A percentile compares a stretch with the other conserved stretches of the same genome.
phyloP scores from a whole-genome alignment of 163 green algal species.

The Dunaliella salina region DNA sequence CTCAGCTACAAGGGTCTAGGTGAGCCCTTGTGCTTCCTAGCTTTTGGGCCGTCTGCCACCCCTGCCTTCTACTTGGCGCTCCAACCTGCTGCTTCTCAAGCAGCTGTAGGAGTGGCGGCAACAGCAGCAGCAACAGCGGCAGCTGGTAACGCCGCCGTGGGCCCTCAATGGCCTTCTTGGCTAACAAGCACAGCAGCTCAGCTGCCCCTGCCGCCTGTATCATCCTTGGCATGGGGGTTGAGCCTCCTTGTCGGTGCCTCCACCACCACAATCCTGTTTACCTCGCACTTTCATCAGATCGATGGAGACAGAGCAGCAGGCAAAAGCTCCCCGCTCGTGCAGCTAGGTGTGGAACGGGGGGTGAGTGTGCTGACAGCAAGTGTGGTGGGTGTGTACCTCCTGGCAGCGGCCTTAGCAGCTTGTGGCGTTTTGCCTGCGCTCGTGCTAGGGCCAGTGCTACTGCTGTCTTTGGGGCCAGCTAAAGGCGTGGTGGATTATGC shows the following conservation, averaged over 20 bases:
- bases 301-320: conserved; percentile 67
- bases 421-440: conserved; percentile 28
- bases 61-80: conserved; percentile 88
- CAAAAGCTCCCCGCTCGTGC: conserved; percentile 87
- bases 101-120: conserved; percentile 16
- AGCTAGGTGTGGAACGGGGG: conserved; percentile 55
- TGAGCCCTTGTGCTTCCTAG: conserved; percentile 92
- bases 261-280: conserved; percentile 92
- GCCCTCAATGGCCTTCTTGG: background rate
- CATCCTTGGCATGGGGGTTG: conserved; percentile 45
- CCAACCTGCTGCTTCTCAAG: conserved; percentile 15
- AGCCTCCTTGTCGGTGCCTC: conserved; percentile 77
- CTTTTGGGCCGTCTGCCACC: conserved; percentile 89
- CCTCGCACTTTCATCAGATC: conserved; percentile 92
- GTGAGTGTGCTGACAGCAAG: conserved; percentile 29
- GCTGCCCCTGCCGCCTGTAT: background rate
- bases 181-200: background rate
- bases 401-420: conserved; percentile 12
- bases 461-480: conserved; percentile 35
- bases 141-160: too few relatives aligned
- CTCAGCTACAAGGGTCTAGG: conserved; percentile 94
- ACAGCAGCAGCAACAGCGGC: conserved; percentile 19
- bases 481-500: conserved; percentile 49
- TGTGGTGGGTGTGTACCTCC: conserved; percentile 1
- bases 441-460: conserved; percentile 5